Conservation (phyloP, 2,329 filamentous ascomycete species). For the Pezicula rhizophila region DNA sequence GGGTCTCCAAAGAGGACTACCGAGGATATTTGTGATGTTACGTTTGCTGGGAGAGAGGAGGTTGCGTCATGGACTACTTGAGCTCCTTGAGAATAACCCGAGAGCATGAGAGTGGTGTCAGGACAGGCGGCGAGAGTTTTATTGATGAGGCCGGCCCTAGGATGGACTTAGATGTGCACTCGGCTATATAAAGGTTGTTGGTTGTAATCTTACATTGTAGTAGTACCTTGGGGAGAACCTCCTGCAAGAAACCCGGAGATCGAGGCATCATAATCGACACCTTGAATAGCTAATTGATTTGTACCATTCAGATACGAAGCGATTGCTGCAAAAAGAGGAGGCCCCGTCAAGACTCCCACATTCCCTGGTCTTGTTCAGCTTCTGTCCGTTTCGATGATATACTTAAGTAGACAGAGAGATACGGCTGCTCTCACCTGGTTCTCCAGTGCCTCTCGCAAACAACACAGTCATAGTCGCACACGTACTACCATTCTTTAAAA, state of each 20-base stretch:
- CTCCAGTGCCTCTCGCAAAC: slow-evolving; percentile 20
- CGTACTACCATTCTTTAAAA: slow-evolving; percentile 12
- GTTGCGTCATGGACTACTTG: slow-evolving; percentile 21
- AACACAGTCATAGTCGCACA: slow-evolving; percentile 22
- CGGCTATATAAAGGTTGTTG: neutral
- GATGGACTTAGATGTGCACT: neutral
- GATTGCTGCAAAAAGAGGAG: slow-evolving; percentile 21
- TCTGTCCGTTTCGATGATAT: no score
- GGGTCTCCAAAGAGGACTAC: slow-evolving; percentile 23
- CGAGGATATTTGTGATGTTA: slow-evolving; percentile 13
- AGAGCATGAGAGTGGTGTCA: slow-evolving; percentile 15
- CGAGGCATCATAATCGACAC: slow-evolving; percentile 45
- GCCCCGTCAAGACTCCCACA: slow-evolving; percentile 21
- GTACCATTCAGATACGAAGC: slow-evolving; percentile 32
- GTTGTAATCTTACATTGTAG: slow-evolving; percentile 30
- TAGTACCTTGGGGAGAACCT: slow-evolving; percentile 37
- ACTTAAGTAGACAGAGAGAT: no score
- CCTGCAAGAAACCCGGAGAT: slow-evolving; percentile 38
- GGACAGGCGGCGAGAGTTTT: slow-evolving; percentile 16
- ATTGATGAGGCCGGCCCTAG: slow-evolving; percentile 17
- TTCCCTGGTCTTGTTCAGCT: slow-evolving; percentile 12
- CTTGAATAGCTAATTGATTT: slow-evolving; percentile 43
- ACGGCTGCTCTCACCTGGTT: slow-evolving; percentile 15
- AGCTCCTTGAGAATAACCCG: slow-evolving; percentile 23
- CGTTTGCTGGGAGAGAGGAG: slow-evolving; percentile 8